phyloP scores from a whole-genome alignment of 108 stramenopile genomes.

The Pseudonitzschia delicatissima region DNA sequence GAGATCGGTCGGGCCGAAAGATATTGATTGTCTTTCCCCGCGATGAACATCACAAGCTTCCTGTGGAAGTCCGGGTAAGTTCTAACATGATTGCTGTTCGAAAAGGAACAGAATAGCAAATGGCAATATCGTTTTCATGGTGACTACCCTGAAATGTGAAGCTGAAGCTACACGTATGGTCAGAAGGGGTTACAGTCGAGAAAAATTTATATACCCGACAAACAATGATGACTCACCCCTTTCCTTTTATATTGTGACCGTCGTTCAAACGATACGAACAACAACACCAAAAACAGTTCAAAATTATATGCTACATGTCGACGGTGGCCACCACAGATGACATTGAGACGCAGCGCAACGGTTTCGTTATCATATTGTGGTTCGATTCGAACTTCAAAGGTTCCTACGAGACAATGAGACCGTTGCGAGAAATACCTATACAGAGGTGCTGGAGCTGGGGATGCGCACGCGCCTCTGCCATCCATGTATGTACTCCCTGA shows the following conservation, averaged over 20 bases:
- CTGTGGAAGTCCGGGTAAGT: not conserved
- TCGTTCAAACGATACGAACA: not conserved
- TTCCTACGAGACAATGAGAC: not conserved
- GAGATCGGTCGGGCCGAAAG: not conserved
- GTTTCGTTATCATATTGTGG: conserved; percentile 16
- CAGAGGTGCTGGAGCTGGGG: no score
- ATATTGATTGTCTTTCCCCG: conserved; percentile 8
- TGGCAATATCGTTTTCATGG: not conserved
- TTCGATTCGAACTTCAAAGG: not conserved
- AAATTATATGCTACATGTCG: conserved; percentile 9
- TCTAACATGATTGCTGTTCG: not conserved
- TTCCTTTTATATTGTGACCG: not conserved
- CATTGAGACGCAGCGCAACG: conserved; percentile 17
- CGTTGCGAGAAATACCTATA: not conserved
- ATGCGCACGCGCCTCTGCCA: not conserved
- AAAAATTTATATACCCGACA: no score
- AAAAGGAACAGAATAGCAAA: not conserved
- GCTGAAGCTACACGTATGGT: not conserved
- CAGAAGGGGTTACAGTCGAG: no score
- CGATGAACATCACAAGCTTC: not conserved
- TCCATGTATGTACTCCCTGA: not conserved
- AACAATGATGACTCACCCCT: not conserved
- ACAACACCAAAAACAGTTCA: not conserved
- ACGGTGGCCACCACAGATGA: conserved; percentile 8
- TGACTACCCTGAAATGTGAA: not conserved